phyloP scores from a whole-genome alignment of 1,284 basidiomycete species.

The Amylostereum chailletii region DNA sequence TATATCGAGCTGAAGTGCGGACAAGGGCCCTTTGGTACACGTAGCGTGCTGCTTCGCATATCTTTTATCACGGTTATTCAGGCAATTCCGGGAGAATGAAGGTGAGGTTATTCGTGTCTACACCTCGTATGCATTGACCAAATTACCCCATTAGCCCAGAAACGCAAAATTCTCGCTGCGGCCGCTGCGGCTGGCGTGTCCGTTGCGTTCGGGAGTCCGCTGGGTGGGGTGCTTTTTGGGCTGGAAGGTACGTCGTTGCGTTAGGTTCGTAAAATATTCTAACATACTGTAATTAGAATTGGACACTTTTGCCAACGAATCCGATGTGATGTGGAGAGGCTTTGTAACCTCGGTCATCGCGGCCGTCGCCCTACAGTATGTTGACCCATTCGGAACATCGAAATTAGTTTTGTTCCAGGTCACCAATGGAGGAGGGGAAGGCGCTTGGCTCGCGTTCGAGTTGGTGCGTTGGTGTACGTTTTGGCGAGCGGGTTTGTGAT shows the following conservation, averaged over 20 bases:
- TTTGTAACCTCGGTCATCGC: constrained; percentile 70
- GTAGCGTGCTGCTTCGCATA: constrained; percentile 64
- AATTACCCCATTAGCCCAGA: constrained; percentile 37
- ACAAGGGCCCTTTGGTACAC: constrained; percentile 61
- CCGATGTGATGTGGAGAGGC: constrained; percentile 68
- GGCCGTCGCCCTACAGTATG: constrained; percentile 61
- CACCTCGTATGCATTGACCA: background rate
- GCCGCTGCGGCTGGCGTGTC: constrained; percentile 68
- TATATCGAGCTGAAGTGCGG: constrained; percentile 1
- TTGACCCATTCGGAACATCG: constrained; percentile 66
- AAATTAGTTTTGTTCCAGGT: constrained; percentile 73
- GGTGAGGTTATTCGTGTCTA: constrained; percentile 24
- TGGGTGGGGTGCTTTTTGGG: constrained; percentile 69
- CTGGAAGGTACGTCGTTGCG: constrained; percentile 39
- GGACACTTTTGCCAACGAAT: constrained; percentile 60
- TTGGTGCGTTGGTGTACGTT: constrained; percentile 32
- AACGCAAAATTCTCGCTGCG: constrained; percentile 58
- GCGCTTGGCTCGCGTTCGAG: constrained; percentile 65
- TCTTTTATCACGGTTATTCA: constrained; percentile 45
- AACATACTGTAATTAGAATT: constrained; percentile 33
- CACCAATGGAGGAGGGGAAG: constrained; percentile 42
- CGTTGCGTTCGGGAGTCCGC: constrained; percentile 67
- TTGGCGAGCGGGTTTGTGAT: background rate
- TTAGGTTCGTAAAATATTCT: background rate
- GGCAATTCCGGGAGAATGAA: constrained; percentile 53